Conservation (phyloP, 176 grass and related monocot genomes). For the Aegilops tauschii region DNA sequence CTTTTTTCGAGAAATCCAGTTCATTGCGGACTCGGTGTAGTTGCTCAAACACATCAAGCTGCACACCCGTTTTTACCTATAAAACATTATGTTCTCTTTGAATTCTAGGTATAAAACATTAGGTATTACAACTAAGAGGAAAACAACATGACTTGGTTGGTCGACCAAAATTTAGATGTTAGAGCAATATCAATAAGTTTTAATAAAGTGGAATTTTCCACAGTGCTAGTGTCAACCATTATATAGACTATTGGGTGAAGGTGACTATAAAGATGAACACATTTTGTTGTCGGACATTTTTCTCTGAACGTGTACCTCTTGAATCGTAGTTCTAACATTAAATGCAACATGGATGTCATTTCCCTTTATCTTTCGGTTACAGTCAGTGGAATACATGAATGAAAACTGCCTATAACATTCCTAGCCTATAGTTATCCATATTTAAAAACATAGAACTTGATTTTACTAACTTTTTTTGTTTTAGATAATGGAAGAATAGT, state of each 20-base stretch:
- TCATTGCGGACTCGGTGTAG: conserved; percentile 33
- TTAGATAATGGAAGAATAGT: background rate
- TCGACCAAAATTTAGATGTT: background rate
- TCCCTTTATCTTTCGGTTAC: background rate
- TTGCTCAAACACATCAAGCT: conserved; percentile 35
- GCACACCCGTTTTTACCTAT: conserved; percentile 13
- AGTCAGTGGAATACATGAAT: background rate
- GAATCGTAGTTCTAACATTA: background rate
- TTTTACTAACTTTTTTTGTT: background rate
- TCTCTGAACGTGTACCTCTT: background rate
- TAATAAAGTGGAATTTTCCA: background rate
- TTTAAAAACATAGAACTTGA: background rate
- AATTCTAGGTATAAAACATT: conserved; percentile 13
- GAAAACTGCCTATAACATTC: background rate
- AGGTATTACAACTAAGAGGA: background rate
- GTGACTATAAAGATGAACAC: background rate
- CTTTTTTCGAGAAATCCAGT: conserved; percentile 32
- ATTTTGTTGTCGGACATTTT: background rate
- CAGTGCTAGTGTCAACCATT: background rate
- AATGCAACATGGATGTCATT: background rate
- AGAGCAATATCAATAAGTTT: background rate
- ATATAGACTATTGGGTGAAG: background rate
- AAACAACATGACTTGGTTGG: no score
- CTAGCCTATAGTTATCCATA: background rate
- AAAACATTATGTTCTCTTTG: conserved; percentile 13